Evolutionary conservation across 257 asterid genomes (phyloP).

Genomic region (Orobanche coerulescens): DNA sequence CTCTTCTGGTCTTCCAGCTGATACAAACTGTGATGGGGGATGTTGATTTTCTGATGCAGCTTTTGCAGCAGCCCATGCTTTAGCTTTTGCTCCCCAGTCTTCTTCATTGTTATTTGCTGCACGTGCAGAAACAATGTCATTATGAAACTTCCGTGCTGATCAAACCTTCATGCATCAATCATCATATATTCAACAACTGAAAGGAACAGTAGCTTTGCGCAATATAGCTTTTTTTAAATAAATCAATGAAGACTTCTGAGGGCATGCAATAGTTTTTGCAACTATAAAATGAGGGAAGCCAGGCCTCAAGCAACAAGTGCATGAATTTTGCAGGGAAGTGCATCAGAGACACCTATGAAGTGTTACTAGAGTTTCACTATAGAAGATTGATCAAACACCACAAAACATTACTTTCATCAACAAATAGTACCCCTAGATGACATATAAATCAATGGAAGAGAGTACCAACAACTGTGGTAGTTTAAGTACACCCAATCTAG

Average conservation of each 20-base stretch:
- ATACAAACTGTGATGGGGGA: constrained; percentile 40
- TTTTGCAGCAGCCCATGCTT: constrained; percentile 96
- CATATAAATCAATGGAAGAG: not conserved
- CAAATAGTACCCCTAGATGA: not conserved
- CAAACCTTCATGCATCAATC: constrained; percentile 12
- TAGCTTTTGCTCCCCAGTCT: constrained; percentile 97
- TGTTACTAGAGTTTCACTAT: not conserved
- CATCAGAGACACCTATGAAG: not conserved
- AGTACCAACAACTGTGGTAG: constrained; percentile 1
- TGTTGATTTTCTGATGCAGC: constrained; percentile 60
- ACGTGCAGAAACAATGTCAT: constrained; percentile 23
- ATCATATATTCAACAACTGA: not conserved
- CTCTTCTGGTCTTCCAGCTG: constrained; percentile 47
- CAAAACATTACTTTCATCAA: not conserved
- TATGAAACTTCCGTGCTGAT: not conserved
- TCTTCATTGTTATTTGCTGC: constrained; percentile 64
- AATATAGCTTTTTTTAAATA: not conserved
- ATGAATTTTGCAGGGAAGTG: not conserved
- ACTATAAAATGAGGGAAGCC: not conserved
- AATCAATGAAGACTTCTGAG: not conserved
- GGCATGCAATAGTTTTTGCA: not conserved
- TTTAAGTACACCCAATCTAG: constrained; percentile 9
- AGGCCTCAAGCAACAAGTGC: not conserved
- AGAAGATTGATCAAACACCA: constrained; percentile 6
- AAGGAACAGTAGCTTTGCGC: not conserved